Evolutionary conservation across 2,329 filamentous ascomycete genomes (phyloP).

Genomic region (Botrytis sinoallii): DNA sequence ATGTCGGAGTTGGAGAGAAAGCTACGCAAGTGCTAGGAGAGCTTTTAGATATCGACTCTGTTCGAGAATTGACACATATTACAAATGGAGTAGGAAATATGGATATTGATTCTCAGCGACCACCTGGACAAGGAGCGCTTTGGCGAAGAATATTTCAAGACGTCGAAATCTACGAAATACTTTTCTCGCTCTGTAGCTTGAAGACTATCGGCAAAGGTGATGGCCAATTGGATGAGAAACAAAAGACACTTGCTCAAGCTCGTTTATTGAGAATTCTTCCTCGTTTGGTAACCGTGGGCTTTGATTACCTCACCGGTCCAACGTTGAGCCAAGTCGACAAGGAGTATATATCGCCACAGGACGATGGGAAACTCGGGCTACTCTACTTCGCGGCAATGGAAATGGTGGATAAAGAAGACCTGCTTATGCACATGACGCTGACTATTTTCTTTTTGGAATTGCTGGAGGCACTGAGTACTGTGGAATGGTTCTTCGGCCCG

Average conservation of each 20-base stretch:
- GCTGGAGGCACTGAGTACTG: constrained; percentile 34
- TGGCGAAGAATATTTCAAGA: constrained; percentile 54
- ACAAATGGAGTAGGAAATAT: constrained; percentile 37
- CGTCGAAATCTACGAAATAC: constrained; percentile 44
- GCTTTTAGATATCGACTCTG: constrained; percentile 55
- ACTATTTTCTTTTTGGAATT: constrained; percentile 38
- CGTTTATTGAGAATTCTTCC: constrained; percentile 37
- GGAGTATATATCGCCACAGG: constrained; percentile 24
- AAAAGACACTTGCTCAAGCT: constrained; percentile 38
- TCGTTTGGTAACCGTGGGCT: constrained; percentile 34
- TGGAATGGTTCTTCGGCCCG: constrained; percentile 27
- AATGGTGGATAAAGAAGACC: constrained; percentile 38
- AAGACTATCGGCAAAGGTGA: constrained; percentile 26
- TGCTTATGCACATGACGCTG: constrained; percentile 38
- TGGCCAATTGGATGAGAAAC: constrained; percentile 33
- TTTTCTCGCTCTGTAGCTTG: constrained; percentile 42
- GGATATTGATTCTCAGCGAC: constrained; percentile 40
- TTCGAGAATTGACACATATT: constrained; percentile 33
- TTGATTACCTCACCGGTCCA: constrained; percentile 29
- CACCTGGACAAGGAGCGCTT: constrained; percentile 50
- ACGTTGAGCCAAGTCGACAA: constrained; percentile 34
- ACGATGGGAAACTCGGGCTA: constrained; percentile 28
- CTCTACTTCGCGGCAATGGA: constrained; percentile 36
- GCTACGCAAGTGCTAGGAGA: constrained; percentile 51
- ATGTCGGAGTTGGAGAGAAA: constrained; percentile 55